These are phyloP conservation scores for Chaetomium cochliodes DNA, from an alignment of 495 filamentous ascomycete species.

Conservation along the genomic window DNA sequence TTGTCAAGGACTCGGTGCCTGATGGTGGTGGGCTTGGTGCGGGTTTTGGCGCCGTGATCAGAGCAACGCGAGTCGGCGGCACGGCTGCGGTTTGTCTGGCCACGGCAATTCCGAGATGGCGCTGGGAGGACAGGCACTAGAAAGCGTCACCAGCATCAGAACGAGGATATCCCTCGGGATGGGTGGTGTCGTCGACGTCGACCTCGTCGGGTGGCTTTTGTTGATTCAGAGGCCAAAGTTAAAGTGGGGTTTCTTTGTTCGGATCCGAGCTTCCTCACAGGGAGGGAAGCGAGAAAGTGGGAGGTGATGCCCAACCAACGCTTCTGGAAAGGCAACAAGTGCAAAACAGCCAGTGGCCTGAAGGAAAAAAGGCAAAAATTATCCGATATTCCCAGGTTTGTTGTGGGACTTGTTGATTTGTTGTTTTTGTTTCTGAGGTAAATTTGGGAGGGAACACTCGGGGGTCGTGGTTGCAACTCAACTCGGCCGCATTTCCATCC, in stretches of 20 bases:
- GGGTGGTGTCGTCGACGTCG: slow-evolving; percentile 30
- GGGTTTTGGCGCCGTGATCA: not conserved
- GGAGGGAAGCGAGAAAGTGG: not conserved
- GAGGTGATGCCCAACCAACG: not conserved
- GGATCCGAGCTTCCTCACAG: slow-evolving; percentile 5
- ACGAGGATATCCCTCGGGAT: slow-evolving; percentile 30
- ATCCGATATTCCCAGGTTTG: not conserved
- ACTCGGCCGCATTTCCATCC: not conserved
- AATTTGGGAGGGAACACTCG: not conserved
- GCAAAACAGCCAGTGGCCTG: not conserved
- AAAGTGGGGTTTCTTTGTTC: slow-evolving; percentile 35
- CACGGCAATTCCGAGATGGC: slow-evolving; percentile 24
- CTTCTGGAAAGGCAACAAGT: not conserved
- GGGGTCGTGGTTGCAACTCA: not conserved
- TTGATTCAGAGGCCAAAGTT: slow-evolving; percentile 35
- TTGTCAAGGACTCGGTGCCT: not conserved
- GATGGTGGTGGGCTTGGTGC: not conserved
- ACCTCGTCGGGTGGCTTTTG: slow-evolving; percentile 29
- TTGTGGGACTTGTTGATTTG: not conserved
- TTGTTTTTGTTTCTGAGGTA: not conserved
- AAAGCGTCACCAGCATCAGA: slow-evolving; percentile 19
- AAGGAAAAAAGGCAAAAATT: not conserved
- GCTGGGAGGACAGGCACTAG: slow-evolving; percentile 1
- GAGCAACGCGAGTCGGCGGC: slow-evolving; percentile 8
- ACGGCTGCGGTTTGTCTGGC: slow-evolving; percentile 11